Percentiles rank a stretch among this genome's conserved stretches.
Evolutionary conservation across 2,329 filamentous ascomycete species (phyloP).

Genomic region (Emericellopsis cladophorae): DNA sequence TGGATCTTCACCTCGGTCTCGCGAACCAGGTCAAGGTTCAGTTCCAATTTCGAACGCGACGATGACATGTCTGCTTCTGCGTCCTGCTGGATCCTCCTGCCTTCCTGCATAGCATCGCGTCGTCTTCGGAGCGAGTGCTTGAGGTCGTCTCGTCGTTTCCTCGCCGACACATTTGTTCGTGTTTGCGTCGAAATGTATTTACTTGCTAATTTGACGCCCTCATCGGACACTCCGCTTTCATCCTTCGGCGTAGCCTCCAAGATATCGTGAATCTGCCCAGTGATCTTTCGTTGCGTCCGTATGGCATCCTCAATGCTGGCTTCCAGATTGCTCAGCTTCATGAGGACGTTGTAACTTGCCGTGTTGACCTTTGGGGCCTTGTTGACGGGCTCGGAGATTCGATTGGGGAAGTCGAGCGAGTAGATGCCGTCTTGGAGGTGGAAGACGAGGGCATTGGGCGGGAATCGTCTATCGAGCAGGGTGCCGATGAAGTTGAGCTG

Average conservation of each 20-base stretch:
- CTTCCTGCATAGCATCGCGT: conserved; percentile 53
- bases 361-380: conserved; percentile 40
- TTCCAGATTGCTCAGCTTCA: conserved; percentile 79
- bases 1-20: conserved; percentile 53
- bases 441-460: conserved; percentile 72
- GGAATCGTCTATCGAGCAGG: conserved; percentile 58
- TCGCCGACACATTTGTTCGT: conserved; percentile 49
- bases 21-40: conserved; percentile 40
- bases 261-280: conserved; percentile 61
- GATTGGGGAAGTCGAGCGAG: conserved; percentile 55
- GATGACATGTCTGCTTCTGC: conserved; percentile 49
- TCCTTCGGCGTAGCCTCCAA: conserved; percentile 28
- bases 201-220: conserved; percentile 31
- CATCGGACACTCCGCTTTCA: conserved; percentile 32
- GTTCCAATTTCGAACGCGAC: conserved; percentile 43
- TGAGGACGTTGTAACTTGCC: conserved; percentile 76
- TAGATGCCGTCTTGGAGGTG: conserved; percentile 82
- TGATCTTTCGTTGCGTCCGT: conserved; percentile 59
- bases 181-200: conserved; percentile 50
- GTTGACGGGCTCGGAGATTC: conserved; percentile 32
- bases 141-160: conserved; percentile 54
- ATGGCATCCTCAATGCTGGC: conserved; percentile 86
- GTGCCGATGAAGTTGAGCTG: conserved; percentile 68
- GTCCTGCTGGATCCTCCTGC: conserved; percentile 44
- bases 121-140: conserved; percentile 52